phyloP scores from a whole-genome alignment of 257 asterid genomes.

The Knoxia roxburghii region DNA sequence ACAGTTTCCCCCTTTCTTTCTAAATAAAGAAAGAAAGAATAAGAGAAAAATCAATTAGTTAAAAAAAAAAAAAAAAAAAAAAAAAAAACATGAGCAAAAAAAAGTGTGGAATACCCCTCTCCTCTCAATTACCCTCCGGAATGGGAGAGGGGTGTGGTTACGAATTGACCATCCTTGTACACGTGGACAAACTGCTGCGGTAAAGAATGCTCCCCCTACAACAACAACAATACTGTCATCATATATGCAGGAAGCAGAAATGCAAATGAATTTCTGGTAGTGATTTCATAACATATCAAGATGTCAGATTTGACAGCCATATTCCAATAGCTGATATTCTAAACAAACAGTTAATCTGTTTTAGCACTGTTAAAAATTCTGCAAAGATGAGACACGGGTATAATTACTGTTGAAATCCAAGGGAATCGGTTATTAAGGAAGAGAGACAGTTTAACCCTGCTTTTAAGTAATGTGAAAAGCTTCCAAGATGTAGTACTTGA shows the following conservation, averaged over 20 bases:
- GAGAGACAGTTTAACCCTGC: not conserved
- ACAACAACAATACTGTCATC: not conserved
- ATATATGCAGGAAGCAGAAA: not conserved
- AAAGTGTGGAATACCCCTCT: constrained; percentile 5
- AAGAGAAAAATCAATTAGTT: not conserved
- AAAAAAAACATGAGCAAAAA: constrained; percentile 5
- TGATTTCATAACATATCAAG: not conserved
- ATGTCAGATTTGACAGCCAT: not conserved
- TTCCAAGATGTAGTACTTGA: no score
- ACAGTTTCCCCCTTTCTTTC: no score
- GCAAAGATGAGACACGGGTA: no score
- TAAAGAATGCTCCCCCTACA: constrained; percentile 85
- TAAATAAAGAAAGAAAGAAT: not conserved
- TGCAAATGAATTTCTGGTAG: not conserved
- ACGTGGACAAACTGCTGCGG: constrained; percentile 81
- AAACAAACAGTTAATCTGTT: not conserved
- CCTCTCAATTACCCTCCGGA: constrained; percentile 61
- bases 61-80: not conserved
- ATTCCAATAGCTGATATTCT: not conserved
- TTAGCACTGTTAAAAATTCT: not conserved
- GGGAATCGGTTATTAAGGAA: not conserved
- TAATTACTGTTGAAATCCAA: not conserved
- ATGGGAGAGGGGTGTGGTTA: constrained; percentile 83
- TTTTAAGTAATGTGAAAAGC: not conserved
- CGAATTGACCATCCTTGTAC: constrained; percentile 74